phyloP scores from a whole-genome alignment of 2,329 filamentous ascomycete species.

The Neonectria neomacrospora region DNA sequence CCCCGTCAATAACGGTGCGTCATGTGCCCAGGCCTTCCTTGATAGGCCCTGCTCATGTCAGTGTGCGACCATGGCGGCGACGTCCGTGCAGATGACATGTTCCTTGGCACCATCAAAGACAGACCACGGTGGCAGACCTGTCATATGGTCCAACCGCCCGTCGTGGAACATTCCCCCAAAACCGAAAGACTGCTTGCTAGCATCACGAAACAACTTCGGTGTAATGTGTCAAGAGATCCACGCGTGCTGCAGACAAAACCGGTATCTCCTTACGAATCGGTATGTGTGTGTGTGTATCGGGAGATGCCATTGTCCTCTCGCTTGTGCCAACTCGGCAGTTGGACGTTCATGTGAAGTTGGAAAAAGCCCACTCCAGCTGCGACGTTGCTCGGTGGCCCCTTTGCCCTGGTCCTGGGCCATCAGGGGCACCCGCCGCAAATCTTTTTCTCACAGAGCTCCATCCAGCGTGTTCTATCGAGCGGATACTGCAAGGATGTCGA shows the following conservation, averaged over 20 bases:
- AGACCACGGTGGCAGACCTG: constrained; percentile 36
- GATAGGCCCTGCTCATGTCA: constrained; percentile 19
- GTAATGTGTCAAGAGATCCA: constrained; percentile 5
- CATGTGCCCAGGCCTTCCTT: constrained; percentile 32
- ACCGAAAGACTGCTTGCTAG: constrained; percentile 4
- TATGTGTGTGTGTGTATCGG: not conserved
- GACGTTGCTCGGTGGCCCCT: constrained; percentile 21
- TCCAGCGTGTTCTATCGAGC: constrained; percentile 14
- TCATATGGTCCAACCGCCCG: constrained; percentile 29
- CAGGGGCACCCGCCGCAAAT: constrained; percentile 1
- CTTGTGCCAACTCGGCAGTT: constrained; percentile 16
- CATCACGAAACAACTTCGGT: not conserved
- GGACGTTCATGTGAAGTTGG: constrained; percentile 17
- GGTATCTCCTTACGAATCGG: not conserved
- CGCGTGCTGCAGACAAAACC: not conserved
- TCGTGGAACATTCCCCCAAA: not conserved
- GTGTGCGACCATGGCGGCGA: constrained; percentile 38
- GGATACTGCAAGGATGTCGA: constrained; percentile 15
- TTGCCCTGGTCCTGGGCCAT: constrained; percentile 9
- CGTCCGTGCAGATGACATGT: constrained; percentile 43
- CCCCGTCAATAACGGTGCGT: constrained; percentile 36
- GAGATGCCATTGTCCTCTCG: not conserved
- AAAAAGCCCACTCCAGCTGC: constrained; percentile 17
- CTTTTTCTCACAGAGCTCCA: constrained; percentile 9
- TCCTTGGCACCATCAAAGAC: constrained; percentile 32